Evolutionary conservation across 2,329 filamentous ascomycete genomes (phyloP), one percentile per base, ranked within the genome.

Genomic region (Claviceps sp.): DNA sequence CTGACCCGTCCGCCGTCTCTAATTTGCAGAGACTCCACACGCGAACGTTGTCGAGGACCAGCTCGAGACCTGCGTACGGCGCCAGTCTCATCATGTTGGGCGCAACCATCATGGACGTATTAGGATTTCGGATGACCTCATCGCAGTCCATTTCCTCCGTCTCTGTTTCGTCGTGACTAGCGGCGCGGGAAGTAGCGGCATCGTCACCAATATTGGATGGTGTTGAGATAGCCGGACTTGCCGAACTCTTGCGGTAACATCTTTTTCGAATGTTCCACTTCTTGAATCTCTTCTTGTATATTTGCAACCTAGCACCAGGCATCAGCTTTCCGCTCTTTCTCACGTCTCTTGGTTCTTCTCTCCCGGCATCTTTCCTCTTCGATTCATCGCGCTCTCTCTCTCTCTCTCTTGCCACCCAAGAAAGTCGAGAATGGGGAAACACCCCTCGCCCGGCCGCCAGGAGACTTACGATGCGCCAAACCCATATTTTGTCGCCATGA

Each of bases 281-380:
- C 56, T 65, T 66, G 45, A 69, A 56, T 36, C 66, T 61, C 55
- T 69, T 69, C 53, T 69, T 69, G 51, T 67, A 69, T 65, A 68
- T 69, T 45, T 69, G 65, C 52, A 67, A 65, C 50, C 66, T 69
- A 44, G 48, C 26, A 34, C 18, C 6, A 34, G 24, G 6, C 14
- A 45, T 45, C 24, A 45, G 43, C 14, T 26, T 44, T 11, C 40
- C 2, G 7, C 26, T 20, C 26, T 36, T 20, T 36, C 42, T 26
- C 6, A 30, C 8, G 2, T 11, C 30, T 11, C 13, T 34, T 36
- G 8, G 18, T 13, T 22, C 3, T 11, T 20, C 26, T 24, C 9
- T 6, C 14, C 34, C 44, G 11, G 2, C n/a, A 14, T 47, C n/a
- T 20, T 13, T 47, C 22, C 38, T 20, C 20, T n/a, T 26, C 30